These are phyloP conservation scores for Porcisia hertigi DNA, from an alignment of 208 protist species.

Conservation along the genomic window DNA sequence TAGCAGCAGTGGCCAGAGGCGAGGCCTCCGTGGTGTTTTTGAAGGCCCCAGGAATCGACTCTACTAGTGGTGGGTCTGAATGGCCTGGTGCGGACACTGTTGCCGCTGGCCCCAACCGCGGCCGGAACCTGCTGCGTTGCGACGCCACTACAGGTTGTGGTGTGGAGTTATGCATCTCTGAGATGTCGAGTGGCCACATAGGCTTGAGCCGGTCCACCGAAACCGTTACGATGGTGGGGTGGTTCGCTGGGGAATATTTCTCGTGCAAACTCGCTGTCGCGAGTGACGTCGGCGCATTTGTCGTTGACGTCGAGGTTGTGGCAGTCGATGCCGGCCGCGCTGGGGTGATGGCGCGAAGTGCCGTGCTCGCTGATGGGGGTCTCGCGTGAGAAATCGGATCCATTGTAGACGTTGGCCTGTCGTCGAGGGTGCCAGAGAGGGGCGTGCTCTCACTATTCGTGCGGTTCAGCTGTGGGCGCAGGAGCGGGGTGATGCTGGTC, in stretches of 20 bases:
- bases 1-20: not conserved
- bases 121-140: not conserved
- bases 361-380: not conserved
- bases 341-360: not conserved
- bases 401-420: not conserved
- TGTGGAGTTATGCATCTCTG: constrained; percentile 6
- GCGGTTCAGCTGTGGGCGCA: constrained; percentile 7
- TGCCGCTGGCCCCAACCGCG: not conserved
- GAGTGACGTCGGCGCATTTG: not conserved
- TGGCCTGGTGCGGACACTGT: not conserved
- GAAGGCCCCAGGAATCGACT: not conserved
- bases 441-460: constrained; percentile 15
- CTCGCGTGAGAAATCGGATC: not conserved
- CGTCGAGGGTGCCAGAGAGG: not conserved
- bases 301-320: not conserved
- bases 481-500: constrained; percentile 15
- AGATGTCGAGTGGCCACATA: constrained; percentile 6
- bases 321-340: not conserved
- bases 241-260: not conserved
- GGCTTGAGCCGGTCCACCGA: constrained; percentile 5
- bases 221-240: not conserved
- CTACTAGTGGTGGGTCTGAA: not conserved
- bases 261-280: not conserved
- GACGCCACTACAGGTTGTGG: constrained; percentile 14
- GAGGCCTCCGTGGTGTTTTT: not conserved